These are phyloP conservation scores for Trifolium pratense DNA, from an alignment of 306 rosid genomes.

Conservation along the genomic window DNA sequence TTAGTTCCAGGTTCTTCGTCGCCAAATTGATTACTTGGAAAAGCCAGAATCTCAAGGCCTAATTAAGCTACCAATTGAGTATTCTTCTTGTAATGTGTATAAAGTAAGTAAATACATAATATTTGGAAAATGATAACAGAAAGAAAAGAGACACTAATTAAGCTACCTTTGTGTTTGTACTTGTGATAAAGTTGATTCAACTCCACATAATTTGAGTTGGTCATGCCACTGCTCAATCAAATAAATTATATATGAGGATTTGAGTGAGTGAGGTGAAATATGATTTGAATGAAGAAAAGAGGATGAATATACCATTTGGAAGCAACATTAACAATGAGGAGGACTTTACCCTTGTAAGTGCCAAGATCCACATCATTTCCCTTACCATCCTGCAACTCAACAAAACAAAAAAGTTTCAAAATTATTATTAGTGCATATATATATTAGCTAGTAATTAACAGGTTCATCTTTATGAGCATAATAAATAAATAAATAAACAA, in stretches of 20 bases:
- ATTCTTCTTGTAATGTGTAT: background rate
- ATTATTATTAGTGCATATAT: background rate
- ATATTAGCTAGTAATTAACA: no score
- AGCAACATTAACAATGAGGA: conserved; percentile 86
- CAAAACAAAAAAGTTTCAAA: background rate
- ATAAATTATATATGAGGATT: no score
- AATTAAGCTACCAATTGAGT: conserved; percentile 28
- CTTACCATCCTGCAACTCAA: conserved; percentile 64
- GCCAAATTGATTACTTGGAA: conserved; percentile 91
- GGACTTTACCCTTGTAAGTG: conserved; percentile 72
- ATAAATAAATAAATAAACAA: no score
- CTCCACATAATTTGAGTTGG: conserved; percentile 81
- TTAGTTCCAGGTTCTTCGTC: conserved; percentile 87
- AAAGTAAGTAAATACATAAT: no score
- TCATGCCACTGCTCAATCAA: conserved; percentile 67
- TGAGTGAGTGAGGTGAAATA: background rate
- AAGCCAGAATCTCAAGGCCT: conserved; percentile 86
- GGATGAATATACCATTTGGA: conserved; percentile 79
- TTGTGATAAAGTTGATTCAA: conserved; percentile 75
- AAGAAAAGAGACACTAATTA: background rate
- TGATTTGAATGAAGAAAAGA: conserved; percentile 11
- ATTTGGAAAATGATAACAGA: conserved; percentile 8
- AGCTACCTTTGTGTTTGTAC: conserved; percentile 73
- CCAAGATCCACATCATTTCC: conserved; percentile 70
- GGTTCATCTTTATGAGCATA: background rate